Conservation (phyloP, 306 rosid species). For the Sophora flavescens region DNA sequence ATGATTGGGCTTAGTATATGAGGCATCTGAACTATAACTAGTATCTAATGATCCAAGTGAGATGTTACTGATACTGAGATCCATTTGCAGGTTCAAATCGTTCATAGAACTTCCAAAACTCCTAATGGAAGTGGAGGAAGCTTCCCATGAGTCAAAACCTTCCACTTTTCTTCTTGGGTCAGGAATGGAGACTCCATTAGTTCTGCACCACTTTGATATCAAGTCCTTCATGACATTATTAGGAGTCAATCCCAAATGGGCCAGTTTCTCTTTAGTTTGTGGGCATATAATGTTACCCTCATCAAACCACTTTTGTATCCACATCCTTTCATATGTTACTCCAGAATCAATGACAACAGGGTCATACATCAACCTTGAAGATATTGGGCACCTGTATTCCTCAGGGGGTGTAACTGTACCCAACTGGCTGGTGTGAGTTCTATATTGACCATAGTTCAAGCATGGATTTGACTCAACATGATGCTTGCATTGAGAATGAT, state of each 20-base stretch:
- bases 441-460: conserved; percentile 30
- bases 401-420: conserved; percentile 60
- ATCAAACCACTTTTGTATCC: conserved; percentile 90
- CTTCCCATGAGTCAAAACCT: conserved; percentile 55
- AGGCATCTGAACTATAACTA: conserved; percentile 65
- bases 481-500: conserved; percentile 43
- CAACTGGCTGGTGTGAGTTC: conserved; percentile 46
- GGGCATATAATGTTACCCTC: conserved; percentile 83
- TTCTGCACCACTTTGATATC: conserved; percentile 77
- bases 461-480: conserved; percentile 47
- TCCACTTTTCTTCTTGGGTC: conserved; percentile 61
- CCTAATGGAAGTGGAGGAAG: conserved; percentile 65
- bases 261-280: conserved; percentile 61
- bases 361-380: conserved; percentile 84
- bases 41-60: conserved; percentile 76
- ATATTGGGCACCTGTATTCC: conserved; percentile 78
- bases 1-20: conserved; percentile 42
- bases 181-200: conserved; percentile 59
- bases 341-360: conserved; percentile 92
- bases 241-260: conserved; percentile 62
- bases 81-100: conserved; percentile 65
- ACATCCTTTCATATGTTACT: conserved; percentile 79
- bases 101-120: conserved; percentile 81
- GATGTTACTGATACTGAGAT: conserved; percentile 72
- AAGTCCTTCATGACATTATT: conserved; percentile 67